A percentile compares a stretch with the other conserved stretches of the same genome.
Evolutionary conservation across 2,329 filamentous ascomycete species (phyloP).

Genomic region (Apiospora koreana): DNA sequence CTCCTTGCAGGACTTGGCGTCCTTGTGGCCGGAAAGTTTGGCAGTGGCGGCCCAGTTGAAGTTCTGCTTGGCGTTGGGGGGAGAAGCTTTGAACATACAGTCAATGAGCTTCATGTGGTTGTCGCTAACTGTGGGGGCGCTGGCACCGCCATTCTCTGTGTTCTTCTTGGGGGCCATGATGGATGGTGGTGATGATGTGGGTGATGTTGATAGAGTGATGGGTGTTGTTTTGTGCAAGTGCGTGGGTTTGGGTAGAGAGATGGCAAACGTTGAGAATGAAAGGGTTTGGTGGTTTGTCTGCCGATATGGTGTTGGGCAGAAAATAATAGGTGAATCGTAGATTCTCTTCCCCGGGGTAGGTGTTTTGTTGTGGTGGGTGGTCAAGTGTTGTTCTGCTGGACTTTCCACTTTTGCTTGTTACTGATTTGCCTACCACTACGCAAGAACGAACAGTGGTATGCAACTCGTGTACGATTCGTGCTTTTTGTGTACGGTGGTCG

Average conservation of each 20-base stretch:
- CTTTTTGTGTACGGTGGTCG: no score
- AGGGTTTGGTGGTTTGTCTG: neutral
- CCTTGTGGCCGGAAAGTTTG: neutral
- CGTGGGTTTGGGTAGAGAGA: no score
- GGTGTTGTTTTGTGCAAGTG: neutral
- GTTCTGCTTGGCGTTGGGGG: neutral
- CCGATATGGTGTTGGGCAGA: neutral
- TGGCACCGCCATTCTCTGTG: neutral
- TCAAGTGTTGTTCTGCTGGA: no score
- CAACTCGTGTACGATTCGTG: neutral
- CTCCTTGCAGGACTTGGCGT: neutral
- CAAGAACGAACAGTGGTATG: no score
- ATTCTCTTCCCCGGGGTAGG: no score
- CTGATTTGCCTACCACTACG: no score
- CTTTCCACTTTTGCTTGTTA: no score
- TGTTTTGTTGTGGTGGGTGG: neutral
- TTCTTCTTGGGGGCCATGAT: constrained; percentile 1
- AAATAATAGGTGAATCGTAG: neutral
- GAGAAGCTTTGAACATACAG: neutral
- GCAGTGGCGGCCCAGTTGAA: neutral
- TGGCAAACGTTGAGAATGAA: neutral
- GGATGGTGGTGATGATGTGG: neutral
- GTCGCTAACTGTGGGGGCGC: neutral
- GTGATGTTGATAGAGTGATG: neutral
- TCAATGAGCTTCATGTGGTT: neutral